Evolutionary conservation across 768 basidiomycete genomes (phyloP), one percentile per base, ranked within the genome.

Genomic region (Mrakia blollopis): DNA sequence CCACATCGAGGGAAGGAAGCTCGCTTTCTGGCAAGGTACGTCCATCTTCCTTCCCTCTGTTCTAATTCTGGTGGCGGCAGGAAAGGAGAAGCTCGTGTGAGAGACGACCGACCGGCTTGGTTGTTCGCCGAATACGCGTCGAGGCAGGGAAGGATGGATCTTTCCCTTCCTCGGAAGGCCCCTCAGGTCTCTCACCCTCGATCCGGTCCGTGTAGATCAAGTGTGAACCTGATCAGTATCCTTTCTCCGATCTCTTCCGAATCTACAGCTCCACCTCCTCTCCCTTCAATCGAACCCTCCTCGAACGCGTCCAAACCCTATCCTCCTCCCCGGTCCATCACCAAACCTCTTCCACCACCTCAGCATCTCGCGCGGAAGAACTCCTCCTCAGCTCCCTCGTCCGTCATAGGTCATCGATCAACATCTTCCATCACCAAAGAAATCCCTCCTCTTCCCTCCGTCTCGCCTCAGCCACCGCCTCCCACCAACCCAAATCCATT

Each of bases 311-410:
- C 71, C 4, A 72, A 57, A 25, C 54, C 71, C n/a, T 72, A 72
- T 37, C 35, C 50, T 57, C 54, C 71, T 21, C 52, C 28, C 6
- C 71, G 71, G 13, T 23, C 47, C 30, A 28, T 54, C 6, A 37
- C 37, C 10, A 72, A 57, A 39, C 71, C 52, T 23, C 71, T 54
- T 23, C 71, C 71, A 32, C 71, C 71, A 37, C 71, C 71, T 57
- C 71, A 72, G 35, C 71, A 72, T n/a, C 65, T 68, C 25, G 65
- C 35, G 25, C 65, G 65, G 39, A 68, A 68, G 39, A 35, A 35
- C 39, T 68, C 65, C 65, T 39, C 18, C 10, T 37, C 71, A 9
- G 30, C 23, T 52, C 30, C 30, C 35, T 32, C 50, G 21, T 32
- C 71, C 30, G 32, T 28, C 28, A 18, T 72, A 16, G 54, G 54